Base-by-base conservation (phyloP, 768 basidiomycete species). In the Mycena metata region DNA sequence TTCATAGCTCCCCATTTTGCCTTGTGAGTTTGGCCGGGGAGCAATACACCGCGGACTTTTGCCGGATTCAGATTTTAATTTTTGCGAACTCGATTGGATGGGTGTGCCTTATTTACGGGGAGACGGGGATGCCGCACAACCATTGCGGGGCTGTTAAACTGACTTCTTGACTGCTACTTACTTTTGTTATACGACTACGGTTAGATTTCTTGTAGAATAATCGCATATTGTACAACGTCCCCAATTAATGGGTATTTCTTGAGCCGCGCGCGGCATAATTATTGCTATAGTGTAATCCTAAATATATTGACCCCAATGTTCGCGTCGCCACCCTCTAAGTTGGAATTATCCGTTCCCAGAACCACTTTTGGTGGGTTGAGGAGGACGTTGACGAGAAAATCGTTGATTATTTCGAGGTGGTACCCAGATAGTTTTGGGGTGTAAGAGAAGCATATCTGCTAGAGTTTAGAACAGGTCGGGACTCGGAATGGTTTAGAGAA, bases 261-360 rank as follows among this genome's bases (percentile, higher is more conserved):
- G 39, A 10, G 39, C 39, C 39, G 11, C 10, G 3, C 23, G 12
- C 17, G 26, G 39, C 46, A 54, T 65, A 69, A 56, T 56, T 16
- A 45, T 59, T 59, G 35, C 43, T 60, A 51, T 60, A 71, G 26
- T 30, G 26, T 64, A 69, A 88, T 79, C 71, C 75, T 83, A 74
- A 85, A 83, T 75, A 88, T 77, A 73, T 82, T 84, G 39, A 88
- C 83, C 55, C 79, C 76, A 41, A 79, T 77, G 42, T 74, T 78
- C 54, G 70, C 72, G 64, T 81, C 79, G 35, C 78, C 74, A 69
- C 84, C 82, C 33, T 77, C 59, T n/a, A n/a, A n/a, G n/a, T n/a
- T n/a, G 76, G 73, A 21, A 94, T 85, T 1, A 81, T 83, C 87
- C 90, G 90, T 78, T 94, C 94, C 92, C 92, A 94, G 74, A 93